Evolutionary conservation across 2,329 filamentous ascomycete species (phyloP).

Genomic region (Arthrobotrys pseudoclavata): DNA sequence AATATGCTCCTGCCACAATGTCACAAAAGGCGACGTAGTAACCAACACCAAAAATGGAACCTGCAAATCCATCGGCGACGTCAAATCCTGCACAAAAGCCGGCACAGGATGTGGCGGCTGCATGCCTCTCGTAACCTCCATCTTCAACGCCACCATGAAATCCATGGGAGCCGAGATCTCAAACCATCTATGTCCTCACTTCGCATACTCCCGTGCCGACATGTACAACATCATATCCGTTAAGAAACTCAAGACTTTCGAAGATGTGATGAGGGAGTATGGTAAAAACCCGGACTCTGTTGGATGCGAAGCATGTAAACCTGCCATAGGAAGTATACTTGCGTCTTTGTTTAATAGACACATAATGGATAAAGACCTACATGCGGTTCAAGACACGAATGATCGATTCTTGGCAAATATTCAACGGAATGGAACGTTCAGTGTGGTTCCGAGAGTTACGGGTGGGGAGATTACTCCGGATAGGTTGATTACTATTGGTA

Average conservation of each 20-base stretch:
- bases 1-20: conserved; percentile 93
- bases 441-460: conserved; percentile 84
- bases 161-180: conserved; percentile 88
- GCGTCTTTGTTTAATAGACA: conserved; percentile 86
- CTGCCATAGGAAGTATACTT: conserved; percentile 83
- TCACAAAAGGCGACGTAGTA: conserved; percentile 84
- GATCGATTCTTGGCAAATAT: conserved; percentile 90
- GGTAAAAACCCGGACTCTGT: conserved; percentile 79
- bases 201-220: conserved; percentile 84
- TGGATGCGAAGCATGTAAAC: conserved; percentile 90
- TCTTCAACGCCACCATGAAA: conserved; percentile 90
- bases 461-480: conserved; percentile 90
- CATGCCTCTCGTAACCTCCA: conserved; percentile 86
- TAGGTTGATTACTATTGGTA: conserved; percentile 84
- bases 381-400: conserved; percentile 90
- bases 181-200: conserved; percentile 87
- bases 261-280: conserved; percentile 81
- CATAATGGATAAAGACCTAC: conserved; percentile 77
- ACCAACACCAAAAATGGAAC: conserved; percentile 79
- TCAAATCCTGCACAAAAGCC: conserved; percentile 92
- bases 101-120: conserved; percentile 92
- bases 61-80: conserved; percentile 83
- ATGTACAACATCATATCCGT: conserved; percentile 91
- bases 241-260: conserved; percentile 79
- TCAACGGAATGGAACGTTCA: conserved; percentile 91